Base-by-base conservation (phyloP, 2,329 filamentous ascomycete genomes). In the Fusarium pseudocircinatum region DNA sequence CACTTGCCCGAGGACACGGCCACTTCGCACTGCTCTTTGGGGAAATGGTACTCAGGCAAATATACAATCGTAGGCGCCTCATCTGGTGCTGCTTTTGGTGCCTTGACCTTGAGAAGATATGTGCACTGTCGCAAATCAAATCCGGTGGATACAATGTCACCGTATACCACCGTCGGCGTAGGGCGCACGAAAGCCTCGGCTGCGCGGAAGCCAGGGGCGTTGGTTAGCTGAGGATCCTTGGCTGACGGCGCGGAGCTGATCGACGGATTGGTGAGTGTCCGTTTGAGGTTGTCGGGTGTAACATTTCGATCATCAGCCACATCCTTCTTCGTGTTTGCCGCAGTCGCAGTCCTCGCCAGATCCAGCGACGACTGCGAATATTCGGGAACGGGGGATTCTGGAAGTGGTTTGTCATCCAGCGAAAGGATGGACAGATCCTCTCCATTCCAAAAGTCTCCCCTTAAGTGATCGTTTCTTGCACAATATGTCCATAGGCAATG, bases 391-490 rank as follows among this genome's bases (percentile, higher is more conserved):
- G 87, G 80, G 6, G 88, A 89, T 43, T 85, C 78, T 4, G 88
- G 87, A 43, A 92, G 80, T 22, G 86, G 83, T 61, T 90, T 91
- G 81, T 99, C 97, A 79, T 99, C 95, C 10, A 90, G 77, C 0
- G 94, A 98, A 79, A 91, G 93, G 61, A 99, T 96, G 10, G 95
- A 98, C 39, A 99, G 84, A 80, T 99, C 96, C 82, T 99, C 96
- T 52, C 96, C 96, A 75, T 99, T 99, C 96, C 96, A 99, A 74
- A 94, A 91, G 78, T 99, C 96, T 61, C 96, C 96, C 83, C 94
- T 92, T 78, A 92, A 87, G 79, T 99, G 96, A 70, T 92, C 92
- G 80, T 98, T 99, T 87, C 88, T 88, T 26, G 90, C 88, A 70
- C 90, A 91, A 81, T 99, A 99, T 4, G 94, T 86, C 96, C 96